Base-by-base conservation (phyloP, 192 early-diverging fungal species). In the Helicostylum pulchrum region DNA sequence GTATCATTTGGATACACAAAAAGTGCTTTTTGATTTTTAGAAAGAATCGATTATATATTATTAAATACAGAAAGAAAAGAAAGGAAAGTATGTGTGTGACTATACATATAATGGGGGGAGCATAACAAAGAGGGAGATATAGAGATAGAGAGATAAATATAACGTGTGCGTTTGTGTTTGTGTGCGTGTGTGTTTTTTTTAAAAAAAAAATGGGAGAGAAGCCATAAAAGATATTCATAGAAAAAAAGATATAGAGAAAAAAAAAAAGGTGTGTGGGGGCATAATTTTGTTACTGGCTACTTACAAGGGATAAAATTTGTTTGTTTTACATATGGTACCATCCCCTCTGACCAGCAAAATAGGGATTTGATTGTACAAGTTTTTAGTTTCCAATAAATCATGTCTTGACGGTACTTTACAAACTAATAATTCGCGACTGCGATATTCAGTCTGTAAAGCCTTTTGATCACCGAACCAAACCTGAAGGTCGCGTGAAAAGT, bases 401-500 rank as follows among this genome's bases (percentile, higher is more conserved):
- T 68, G 46, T n/a, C 49, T 49, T 4, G 49, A n/a, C 5, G 83
- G 81, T 21, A 85, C 63, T 26, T 69, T 67, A 17, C 74, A 78
- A 2, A 78, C 61, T 8, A 82, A 19, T 12, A 68, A 60, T 52
- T 85, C 83, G 9, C 77, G 65, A 9, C 75, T 80, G 20, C 77
- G 68, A 56, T 73, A 79, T 20, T 85, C 83, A 0, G 70, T 75
- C 39, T 73, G 65, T 2, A 78, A 69, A 5, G 79, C 76, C 57
- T 82, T 80, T 47, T 80, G 68, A 53, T 86, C 85, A 34, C 85
- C 90, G 67, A 92, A 92, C 79, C 83, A 80, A 20, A 92, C 85
- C 3, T 79, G 83, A 67, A 92, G 72, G 61, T 90, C 87, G 0
- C 84, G 81, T 0, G 83, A 68, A 59, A 89, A 89, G 46, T 88